phyloP scores from a whole-genome alignment of 805 yeast species.

The Saccharomycopsis sp. region DNA sequence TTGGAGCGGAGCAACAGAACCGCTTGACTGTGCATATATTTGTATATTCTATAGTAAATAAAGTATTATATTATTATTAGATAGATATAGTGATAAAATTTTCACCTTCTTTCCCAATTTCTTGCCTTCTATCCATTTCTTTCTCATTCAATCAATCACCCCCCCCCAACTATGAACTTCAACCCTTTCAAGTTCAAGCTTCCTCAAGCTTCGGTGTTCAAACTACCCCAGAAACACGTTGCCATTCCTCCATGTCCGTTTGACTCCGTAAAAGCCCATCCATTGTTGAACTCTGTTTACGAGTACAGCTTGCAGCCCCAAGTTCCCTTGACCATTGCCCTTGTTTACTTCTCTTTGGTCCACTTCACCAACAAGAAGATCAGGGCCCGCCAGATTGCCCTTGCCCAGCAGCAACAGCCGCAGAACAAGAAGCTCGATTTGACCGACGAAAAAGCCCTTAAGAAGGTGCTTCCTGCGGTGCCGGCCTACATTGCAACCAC shows the following conservation, averaged over 20 bases:
- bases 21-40: no score
- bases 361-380: conserved; percentile 44
- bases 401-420: conserved; percentile 24
- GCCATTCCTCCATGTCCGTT: conserved; percentile 17
- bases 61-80: no score
- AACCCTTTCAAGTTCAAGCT: conserved; percentile 8
- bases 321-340: conserved; percentile 50
- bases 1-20: no score
- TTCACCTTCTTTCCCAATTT: no score
- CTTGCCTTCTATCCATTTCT: no score
- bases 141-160: no score
- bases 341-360: conserved; percentile 48
- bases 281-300: conserved; percentile 4
- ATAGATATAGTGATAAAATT: no score
- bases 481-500: conserved; percentile 43
- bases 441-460: conserved; percentile 22
- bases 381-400: conserved; percentile 34
- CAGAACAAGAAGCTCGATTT: conserved; percentile 24
- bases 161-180: no score
- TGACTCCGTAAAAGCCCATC: neutral
- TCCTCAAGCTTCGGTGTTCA: conserved; percentile 11
- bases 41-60: no score
- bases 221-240: conserved; percentile 4
- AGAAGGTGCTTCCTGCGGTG: conserved; percentile 41
- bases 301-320: conserved; percentile 12